phyloP scores from a whole-genome alignment of 2,329 filamentous ascomycete genomes.

The Fusarium falciforme region DNA sequence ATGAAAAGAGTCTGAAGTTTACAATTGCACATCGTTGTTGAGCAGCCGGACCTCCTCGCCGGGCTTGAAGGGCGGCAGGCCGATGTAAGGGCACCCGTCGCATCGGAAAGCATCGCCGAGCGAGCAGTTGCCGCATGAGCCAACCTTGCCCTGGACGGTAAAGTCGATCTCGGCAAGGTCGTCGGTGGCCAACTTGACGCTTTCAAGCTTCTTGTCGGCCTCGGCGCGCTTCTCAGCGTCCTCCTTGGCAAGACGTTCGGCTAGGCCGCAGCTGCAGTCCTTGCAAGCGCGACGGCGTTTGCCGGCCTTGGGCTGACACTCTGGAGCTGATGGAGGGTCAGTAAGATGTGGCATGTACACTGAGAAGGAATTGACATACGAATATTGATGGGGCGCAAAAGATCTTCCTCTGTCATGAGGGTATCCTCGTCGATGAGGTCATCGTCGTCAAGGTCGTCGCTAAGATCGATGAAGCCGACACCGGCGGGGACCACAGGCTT shows the following conservation, averaged over 20 bases:
- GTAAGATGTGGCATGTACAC: conserved; percentile 1
- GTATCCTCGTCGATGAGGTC: conserved; percentile 93
- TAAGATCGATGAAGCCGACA: conserved; percentile 76
- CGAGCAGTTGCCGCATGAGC: conserved; percentile 93
- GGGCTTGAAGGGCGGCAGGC: conserved; percentile 94
- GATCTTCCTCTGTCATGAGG: conserved; percentile 86
- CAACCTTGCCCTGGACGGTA: conserved; percentile 96
- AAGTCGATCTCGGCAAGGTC: conserved; percentile 93
- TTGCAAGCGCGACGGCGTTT: conserved; percentile 96
- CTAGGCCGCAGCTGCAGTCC: conserved; percentile 95
- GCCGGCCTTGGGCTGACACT: conserved; percentile 87
- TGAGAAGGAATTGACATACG: conserved; percentile 69
- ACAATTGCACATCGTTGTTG: conserved; percentile 89
- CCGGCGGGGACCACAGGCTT: conserved; percentile 62
- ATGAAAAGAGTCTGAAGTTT: conserved; percentile 25
- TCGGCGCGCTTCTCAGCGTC: conserved; percentile 78
- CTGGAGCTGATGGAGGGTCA: conserved; percentile 67
- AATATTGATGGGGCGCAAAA: conserved; percentile 79
- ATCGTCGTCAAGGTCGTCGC: conserved; percentile 76
- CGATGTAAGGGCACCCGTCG: conserved; percentile 82
- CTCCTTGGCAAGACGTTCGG: conserved; percentile 86
- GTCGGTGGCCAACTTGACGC: conserved; percentile 77
- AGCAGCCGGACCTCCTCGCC: conserved; percentile 92
- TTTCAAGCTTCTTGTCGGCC: conserved; percentile 73
- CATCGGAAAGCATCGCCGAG: conserved; percentile 90